Evolutionary conservation across 768 basidiomycete genomes (phyloP).

Genomic region (Saitozyma podzolica): DNA sequence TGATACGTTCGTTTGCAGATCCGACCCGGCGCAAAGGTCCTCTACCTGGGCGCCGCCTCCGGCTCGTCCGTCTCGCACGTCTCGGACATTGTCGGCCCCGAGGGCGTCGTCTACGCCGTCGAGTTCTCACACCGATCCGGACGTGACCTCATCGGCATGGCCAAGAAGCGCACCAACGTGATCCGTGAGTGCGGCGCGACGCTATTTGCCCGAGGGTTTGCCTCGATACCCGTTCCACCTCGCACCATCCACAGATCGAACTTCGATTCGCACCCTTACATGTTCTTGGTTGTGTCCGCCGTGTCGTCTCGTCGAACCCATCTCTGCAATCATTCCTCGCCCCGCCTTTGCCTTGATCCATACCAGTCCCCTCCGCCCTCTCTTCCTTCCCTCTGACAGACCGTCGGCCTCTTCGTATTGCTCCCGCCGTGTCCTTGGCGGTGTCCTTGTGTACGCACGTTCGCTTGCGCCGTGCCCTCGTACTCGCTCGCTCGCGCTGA

Average conservation of each 20-base stretch:
- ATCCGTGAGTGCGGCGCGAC: slow-evolving; percentile 63
- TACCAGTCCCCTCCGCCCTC: no score
- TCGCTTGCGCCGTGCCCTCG: no score
- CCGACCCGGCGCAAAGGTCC: slow-evolving; percentile 87
- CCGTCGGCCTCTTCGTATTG: no score
- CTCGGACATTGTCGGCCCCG: slow-evolving; percentile 96
- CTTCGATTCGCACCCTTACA: no score
- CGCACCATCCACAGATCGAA: no score
- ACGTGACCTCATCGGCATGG: slow-evolving; percentile 98
- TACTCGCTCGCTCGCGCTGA: no score
- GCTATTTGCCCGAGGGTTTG: neutral
- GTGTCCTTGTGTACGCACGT: no score
- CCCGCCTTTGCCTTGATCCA: no score
- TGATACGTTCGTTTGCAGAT: slow-evolving; percentile 54
- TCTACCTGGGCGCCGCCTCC: slow-evolving; percentile 96
- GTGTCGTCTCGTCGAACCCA: neutral
- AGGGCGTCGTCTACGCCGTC: slow-evolving; percentile 95
- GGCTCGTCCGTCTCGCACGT: slow-evolving; percentile 99
- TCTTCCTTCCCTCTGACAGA: no score
- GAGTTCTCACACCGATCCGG: slow-evolving; percentile 97
- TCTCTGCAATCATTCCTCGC: neutral
- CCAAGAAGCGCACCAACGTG: slow-evolving; percentile 97
- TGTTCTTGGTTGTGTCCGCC: neutral
- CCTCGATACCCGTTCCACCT: neutral
- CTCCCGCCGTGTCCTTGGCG: no score